Evolutionary conservation across 1,284 basidiomycete species (phyloP), one percentile per base, ranked within the genome.

Genomic region (Peniophora sp.): DNA sequence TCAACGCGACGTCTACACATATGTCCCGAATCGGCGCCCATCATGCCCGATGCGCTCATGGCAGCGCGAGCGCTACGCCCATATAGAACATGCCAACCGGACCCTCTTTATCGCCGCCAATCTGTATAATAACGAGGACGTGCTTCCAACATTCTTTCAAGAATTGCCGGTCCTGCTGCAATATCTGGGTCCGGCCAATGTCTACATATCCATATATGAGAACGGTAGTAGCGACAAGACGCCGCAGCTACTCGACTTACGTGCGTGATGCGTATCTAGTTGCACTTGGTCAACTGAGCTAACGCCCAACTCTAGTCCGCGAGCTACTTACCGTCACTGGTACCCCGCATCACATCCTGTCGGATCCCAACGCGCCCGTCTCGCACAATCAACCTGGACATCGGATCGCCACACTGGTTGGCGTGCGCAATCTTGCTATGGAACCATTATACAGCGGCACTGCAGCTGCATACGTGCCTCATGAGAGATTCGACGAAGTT

Each of bases 351-450:
- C 15, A 9, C 10, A 45, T 45, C 23, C 10, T 45, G 20, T 8
- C 43, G 9, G 23, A 24, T 22, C 20, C 18, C 18, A 24, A 20
- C 23, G 20, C 20, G 12, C 6, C 15, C 9, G 20, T 41, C 57
- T 35, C 39, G 8, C 39, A 22, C 39, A 58, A 53, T 47, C 55
- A 51, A 20, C 20, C 46, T 24, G 51, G 49, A 3, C 51, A 51
- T 14, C 55, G 70, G 24, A 72, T 72, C 51, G 62, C 63, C 36
- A 56, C 63, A 15, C 61, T 73, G 5, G 66, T 69, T 1, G 51
- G 64, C 18, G 63, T 70, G 59, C 65, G 71, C 24, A 72, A 73
- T 53, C 56, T 58, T 22, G 70, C 61, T 2, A 62, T 72, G 58
- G 55, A 61, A 18, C 68, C 68, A 2, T 58, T 72, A 34, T 68